Base-by-base conservation (phyloP, 2,329 filamentous ascomycete species). In the Ceratocystis huliohia region DNA sequence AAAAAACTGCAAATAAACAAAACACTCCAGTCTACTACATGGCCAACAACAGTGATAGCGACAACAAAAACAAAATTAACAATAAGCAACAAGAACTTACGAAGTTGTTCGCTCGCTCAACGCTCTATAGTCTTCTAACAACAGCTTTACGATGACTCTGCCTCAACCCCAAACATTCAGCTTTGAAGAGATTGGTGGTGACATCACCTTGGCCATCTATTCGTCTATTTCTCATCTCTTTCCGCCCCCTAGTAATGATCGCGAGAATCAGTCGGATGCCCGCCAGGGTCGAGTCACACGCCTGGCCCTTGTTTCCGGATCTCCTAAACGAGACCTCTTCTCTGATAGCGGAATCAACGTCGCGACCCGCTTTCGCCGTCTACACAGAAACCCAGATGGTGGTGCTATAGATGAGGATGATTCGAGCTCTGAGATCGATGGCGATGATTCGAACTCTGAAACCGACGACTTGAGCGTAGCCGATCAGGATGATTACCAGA, bases 321-420 rank as follows among this genome's bases (percentile, higher is more conserved):
- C 33, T n/a, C 53, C 28, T n/a, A 17, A 17, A 59, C 17, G 53
- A 33, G 17, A n/a, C 6, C 28, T 59, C 28, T 37, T 59, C 28
- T 17, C 25, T 17, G 28, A 59, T 8, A 59, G 15, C 7, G 28
- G 28, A 4, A 37, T 37, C 28, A 33, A 17, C n/a, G 28, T 59
- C 17, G 28, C 53, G 13, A 59, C 53, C n/a, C 53, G 53, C 28
- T 59, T 59, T 59, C 33, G 33, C 53, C 53, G 53, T 30, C 53
- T 59, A 17, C 53, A 15, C 25, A 6, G 53, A 33, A n/a, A 59
- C 25, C 53, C 53, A 7, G 17, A 59, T 33, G 13, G 8, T 20
- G 53, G 53, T 17, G 53, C 6, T n/a, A 20, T 59, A 15, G 28
- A 59, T 30, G 53, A 33, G 8, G 53, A 37, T n/a, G 28, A 37